phyloP scores from a whole-genome alignment of 2,329 filamentous ascomycete genomes.

The Hypoxylon sp. region DNA sequence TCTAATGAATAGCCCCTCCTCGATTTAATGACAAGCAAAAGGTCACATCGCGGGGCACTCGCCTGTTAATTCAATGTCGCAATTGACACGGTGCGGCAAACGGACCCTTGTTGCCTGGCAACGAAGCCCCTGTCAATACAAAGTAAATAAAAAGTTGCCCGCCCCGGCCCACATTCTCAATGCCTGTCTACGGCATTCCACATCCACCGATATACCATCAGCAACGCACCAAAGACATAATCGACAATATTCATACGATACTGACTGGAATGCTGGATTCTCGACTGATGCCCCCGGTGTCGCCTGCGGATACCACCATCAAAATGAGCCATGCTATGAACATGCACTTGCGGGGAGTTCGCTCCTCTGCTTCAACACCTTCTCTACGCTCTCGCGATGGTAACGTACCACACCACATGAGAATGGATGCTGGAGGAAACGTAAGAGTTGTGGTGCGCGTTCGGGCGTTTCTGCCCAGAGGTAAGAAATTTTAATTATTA shows the following conservation, averaged over 20 bases:
- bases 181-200: slow-evolving; percentile 41
- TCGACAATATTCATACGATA: slow-evolving; percentile 31
- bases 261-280: slow-evolving; percentile 51
- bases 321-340: too few species aligned
- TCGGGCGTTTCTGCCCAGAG: slow-evolving; percentile 79
- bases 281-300: slow-evolving; percentile 56
- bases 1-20: background rate
- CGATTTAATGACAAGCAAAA: background rate
- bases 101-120: slow-evolving; percentile 16
- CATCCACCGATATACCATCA: slow-evolving; percentile 30
- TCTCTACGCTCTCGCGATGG: slow-evolving; percentile 78
- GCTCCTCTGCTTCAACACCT: slow-evolving; percentile 79
- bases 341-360: slow-evolving; percentile 50
- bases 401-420: slow-evolving; percentile 64
- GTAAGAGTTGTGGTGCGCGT: slow-evolving; percentile 85
- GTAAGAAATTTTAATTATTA: slow-evolving; percentile 55
- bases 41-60: slow-evolving; percentile 14
- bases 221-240: slow-evolving; percentile 38
- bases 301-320: background rate
- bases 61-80: background rate
- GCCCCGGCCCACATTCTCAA: slow-evolving; percentile 26
- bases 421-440: slow-evolving; percentile 74
- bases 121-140: slow-evolving; percentile 10
- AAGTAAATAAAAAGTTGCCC: slow-evolving; percentile 34
- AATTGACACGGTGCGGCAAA: background rate